These are phyloP conservation scores for Neopestalotiopsis sp. DNA, from an alignment of 2,329 filamentous ascomycete genomes.

Conservation along the genomic window DNA sequence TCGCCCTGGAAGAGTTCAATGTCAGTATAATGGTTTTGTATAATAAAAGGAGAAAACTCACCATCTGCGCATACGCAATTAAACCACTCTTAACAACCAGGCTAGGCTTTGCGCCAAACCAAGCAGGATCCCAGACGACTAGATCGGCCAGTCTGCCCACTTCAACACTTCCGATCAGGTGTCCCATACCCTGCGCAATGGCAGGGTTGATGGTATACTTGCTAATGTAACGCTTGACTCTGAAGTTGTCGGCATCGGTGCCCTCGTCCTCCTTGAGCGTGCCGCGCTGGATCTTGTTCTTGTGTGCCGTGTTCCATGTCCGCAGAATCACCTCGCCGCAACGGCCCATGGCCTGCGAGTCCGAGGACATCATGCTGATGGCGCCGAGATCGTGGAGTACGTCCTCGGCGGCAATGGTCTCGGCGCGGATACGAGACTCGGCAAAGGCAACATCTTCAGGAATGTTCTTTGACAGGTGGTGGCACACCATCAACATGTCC, in stretches of 20 bases:
- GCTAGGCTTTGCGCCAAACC: constrained; percentile 86
- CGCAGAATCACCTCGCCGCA: constrained; percentile 92
- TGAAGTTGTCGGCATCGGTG: constrained; percentile 83
- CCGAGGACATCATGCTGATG: constrained; percentile 96
- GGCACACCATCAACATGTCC: constrained; percentile 98
- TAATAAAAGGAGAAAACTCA: constrained; percentile 41
- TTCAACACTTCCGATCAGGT: constrained; percentile 86
- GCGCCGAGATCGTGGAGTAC: constrained; percentile 93
- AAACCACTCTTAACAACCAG: constrained; percentile 87
- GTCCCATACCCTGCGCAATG: constrained; percentile 86
- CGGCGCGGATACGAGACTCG: constrained; percentile 89
- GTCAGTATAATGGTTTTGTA: background rate
- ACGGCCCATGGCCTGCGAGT: constrained; percentile 96
- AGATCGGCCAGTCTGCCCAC: constrained; percentile 89
- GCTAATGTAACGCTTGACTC: constrained; percentile 89
- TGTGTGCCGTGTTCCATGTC: constrained; percentile 97
- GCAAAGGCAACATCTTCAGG: constrained; percentile 96
- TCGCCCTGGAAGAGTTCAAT: constrained; percentile 62
- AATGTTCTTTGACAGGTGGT: constrained; percentile 90
- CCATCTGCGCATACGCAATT: constrained; percentile 84
- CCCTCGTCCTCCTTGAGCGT: constrained; percentile 76
- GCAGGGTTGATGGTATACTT: constrained; percentile 98
- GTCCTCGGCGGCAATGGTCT: constrained; percentile 96
- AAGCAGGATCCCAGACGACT: constrained; percentile 82
- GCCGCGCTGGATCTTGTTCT: constrained; percentile 90